Base-by-base conservation (phyloP, 352 stramenopile genomes). In the Phytophthora kernoviae region DNA sequence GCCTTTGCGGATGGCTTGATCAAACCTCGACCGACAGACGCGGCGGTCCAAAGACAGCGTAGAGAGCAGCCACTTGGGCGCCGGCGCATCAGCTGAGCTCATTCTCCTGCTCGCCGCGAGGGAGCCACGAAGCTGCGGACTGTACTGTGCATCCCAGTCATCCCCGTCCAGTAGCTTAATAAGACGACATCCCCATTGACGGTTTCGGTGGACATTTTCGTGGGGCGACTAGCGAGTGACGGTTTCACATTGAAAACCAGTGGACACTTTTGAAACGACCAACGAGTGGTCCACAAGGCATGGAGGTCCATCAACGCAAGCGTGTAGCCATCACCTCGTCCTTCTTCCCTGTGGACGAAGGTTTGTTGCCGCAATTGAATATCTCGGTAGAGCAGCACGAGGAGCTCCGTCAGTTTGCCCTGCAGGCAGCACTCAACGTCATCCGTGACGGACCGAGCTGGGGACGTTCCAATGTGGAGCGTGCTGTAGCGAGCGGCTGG, bases 371-470 rank as follows among this genome's bases (percentile, higher is more conserved):
- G 34, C 66, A 64, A 48, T 65, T 90, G 40, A 68, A 58, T 34
- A 63, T 91, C 44, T 77, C 81, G 10, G 52, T 54, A 10, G 62
- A 60, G 24, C 79, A 91, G 58, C 78, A 88, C 54, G 75, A 86
- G 20, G 81, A 91, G 55, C 71, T 91, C 7, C 81, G 77, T 33
- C 55, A 58, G 12, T 90, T 83, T 60, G 69, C 81, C n/a, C 41
- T 79, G n/a, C 75, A 79, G 30, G 77, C 69, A 12, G 77, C 74
- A 15, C 55, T 73, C 27, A 68, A 84, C 34, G 72, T 78, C 5
- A 37, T 91, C 12, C 77, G 76, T 26, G 77, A 91, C 34, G 81
- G 81, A 12, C 75, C 77, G 11, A 84, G 75, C 42, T 91, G 81
- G 81, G 81, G 68, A 14, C 75, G 81, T 37, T 75, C 75, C 30